Evolutionary conservation across 352 stramenopile species (phyloP), one percentile per base, ranked within the genome.

Genomic region (Halophytophthora batemanensis): DNA sequence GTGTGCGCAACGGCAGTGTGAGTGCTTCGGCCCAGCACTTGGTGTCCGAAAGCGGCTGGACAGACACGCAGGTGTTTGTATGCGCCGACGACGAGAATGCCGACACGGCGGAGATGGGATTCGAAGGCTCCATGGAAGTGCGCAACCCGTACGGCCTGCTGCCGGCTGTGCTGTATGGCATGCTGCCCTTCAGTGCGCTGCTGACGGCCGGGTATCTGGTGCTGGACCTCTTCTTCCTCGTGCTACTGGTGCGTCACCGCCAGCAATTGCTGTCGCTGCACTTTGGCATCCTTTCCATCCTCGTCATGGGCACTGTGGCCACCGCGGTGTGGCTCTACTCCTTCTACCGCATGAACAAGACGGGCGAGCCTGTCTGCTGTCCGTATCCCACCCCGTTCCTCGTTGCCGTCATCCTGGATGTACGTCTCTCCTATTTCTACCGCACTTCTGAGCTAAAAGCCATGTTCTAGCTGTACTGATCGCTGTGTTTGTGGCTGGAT

Each of bases 261-360:
- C 60, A 71, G 38, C 78, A 94, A 34, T 37, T 88, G 34, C 67
- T 96, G 34, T 76, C 73, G 25, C 65, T 96, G 3, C 87, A 96
- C 43, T 90, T 72, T 36, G 83, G 83, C 38, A 96, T 96, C 43
- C 51, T 93, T 21, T 54, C 83, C 7, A 83, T 96, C 45, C 50
- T 96, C 38, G 55, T 70, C 19, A 87, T 95, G 67, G 84, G 82
- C 45, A 90, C 77, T 1, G 65, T 67, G 23, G 66, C 83, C 0
- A 65, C 72, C 3, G 64, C 51, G 19, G 62, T 86, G 19, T 96
- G 84, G 84, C 82, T 94, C 45, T 86, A 88, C 40, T 82, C 87
- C 4, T 91, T 96, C 48, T 91, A 79, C 59, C 58, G 74, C 50
- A 93, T 95, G 79, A 96, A 96, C 69, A 69, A 82, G 66, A 89